phyloP scores from a whole-genome alignment of 2,329 filamentous ascomycete genomes.

The Aspergillus sojae region DNA sequence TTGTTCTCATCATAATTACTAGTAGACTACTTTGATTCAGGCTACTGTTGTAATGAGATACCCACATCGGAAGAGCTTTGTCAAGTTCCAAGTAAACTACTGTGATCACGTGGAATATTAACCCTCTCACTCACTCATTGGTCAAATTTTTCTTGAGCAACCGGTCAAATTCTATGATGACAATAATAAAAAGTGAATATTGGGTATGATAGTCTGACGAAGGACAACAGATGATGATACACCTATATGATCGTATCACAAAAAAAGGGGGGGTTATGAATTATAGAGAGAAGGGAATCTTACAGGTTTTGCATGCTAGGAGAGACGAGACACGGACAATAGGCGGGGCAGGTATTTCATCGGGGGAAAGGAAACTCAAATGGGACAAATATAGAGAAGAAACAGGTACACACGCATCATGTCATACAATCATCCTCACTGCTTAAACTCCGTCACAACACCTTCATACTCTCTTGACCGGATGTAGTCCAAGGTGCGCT shows the following conservation, averaged over 20 bases:
- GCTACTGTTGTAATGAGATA: neutral
- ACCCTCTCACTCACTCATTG: neutral
- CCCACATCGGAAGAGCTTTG: neutral
- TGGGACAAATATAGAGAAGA: constrained; percentile 11
- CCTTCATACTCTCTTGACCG: constrained; percentile 89
- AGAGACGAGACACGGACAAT: constrained; percentile 11
- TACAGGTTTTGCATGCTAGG: constrained; percentile 8
- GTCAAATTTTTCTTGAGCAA: neutral
- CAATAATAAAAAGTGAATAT: constrained; percentile 10
- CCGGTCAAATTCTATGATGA: constrained; percentile 8
- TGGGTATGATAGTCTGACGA: constrained; percentile 26
- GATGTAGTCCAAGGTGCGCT: constrained; percentile 93
- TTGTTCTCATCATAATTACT: neutral
- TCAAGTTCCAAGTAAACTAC: neutral
- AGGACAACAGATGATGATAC: constrained; percentile 27
- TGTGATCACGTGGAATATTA: neutral
- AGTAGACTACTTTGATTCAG: neutral
- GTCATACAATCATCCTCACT: constrained; percentile 27
- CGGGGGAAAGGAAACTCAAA: constrained; percentile 11
- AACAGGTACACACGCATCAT: constrained; percentile 18
- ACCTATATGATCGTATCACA: constrained; percentile 29
- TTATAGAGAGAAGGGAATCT: constrained; percentile 9
- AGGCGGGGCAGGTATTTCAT: constrained; percentile 1
- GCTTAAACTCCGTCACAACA: constrained; percentile 70
- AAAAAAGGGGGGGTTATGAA: neutral